Evolutionary conservation across 257 asterid genomes (phyloP), one percentile per base, ranked within the genome.

Genomic region (Lantana camara): DNA sequence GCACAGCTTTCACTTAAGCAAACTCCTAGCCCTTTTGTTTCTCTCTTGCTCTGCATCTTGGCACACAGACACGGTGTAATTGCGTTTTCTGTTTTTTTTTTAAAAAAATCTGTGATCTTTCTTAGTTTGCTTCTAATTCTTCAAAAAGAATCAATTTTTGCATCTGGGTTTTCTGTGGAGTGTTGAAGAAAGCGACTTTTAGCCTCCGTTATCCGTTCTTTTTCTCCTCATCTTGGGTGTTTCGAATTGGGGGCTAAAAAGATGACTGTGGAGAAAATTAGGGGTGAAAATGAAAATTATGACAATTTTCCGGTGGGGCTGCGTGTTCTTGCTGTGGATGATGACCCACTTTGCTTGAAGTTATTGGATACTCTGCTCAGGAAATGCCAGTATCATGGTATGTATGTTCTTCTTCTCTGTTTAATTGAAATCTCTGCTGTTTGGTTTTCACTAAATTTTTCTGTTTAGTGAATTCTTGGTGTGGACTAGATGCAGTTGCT

Each of bases 311-410:
- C 91, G 9, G 74, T 67, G 16, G 94, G 90, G 9, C 60, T 85
- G 53, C 83, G 90, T 21, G 89, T 85, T 64, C 87, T 85, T 69
- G 90, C 86, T 15, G 93, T 85, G 57, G 93, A 85, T 61, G 93
- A 85, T 60, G 73, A 85, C 78, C 94, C 78, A 34, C 72, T 66
- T 65, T 85, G 94, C 65, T 60, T 85, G 70, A 83, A 67, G 82
- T 35, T 83, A 50, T 49, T 85, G 67, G 90, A 85, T 3, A 68
- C 82, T 42, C 73, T 85, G 66, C 94, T 85, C 12, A 71, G 74
- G 64, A 83, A 76, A 80, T 85, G 94, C 84, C 81, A 78, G 66
- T 85, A 85, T 68, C 73, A 80, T 57, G 90, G 94, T 85, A 71
- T 53, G 63, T 9, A 4, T 35, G 8, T 35, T 53, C 23, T 38